These are phyloP conservation scores for Craspedostauros australis DNA, from an alignment of 108 stramenopile species.

Conservation along the genomic window DNA sequence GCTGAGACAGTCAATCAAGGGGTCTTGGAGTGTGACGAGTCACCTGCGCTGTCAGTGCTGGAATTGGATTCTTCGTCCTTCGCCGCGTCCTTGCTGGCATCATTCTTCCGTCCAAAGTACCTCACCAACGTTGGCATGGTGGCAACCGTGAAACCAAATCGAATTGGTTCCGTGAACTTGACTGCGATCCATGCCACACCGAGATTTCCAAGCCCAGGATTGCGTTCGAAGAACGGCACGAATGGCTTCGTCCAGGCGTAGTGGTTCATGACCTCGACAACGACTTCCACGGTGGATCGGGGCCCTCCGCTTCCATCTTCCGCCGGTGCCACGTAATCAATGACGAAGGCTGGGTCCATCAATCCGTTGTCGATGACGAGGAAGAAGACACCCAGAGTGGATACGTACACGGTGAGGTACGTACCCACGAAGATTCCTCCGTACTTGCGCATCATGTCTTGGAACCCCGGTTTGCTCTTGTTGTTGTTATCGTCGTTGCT, in stretches of 20 bases:
- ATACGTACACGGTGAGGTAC: slow-evolving; percentile 52
- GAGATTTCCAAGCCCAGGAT: slow-evolving; percentile 83
- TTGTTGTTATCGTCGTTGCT: slow-evolving; percentile 7
- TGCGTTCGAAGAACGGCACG: slow-evolving; percentile 51
- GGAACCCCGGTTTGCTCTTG: slow-evolving; percentile 18
- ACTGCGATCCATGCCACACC: slow-evolving; percentile 89
- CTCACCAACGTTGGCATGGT: slow-evolving; percentile 58
- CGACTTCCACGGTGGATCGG: slow-evolving; percentile 49
- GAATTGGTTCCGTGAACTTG: slow-evolving; percentile 91
- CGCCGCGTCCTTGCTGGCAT: too few relatives aligned
- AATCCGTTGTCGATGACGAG: slow-evolving; percentile 60
- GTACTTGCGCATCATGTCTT: slow-evolving; percentile 46
- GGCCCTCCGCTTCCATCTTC: slow-evolving; percentile 33
- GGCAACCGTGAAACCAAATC: slow-evolving; percentile 65
- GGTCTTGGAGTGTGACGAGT: too few relatives aligned
- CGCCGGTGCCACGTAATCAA: slow-evolving; percentile 33
- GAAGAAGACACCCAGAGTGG: slow-evolving; percentile 53
- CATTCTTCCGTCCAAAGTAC: slow-evolving; percentile 19
- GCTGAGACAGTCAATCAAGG: too few relatives aligned
- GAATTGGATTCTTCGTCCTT: too few relatives aligned
- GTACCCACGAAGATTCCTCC: slow-evolving; percentile 68
- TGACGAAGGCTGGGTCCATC: slow-evolving; percentile 61
- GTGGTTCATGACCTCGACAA: slow-evolving; percentile 49
- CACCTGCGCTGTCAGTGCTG: too few relatives aligned
- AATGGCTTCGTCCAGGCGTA: slow-evolving; percentile 57